Evolutionary conservation across 257 asterid genomes (phyloP), one percentile per base, ranked within the genome.

Genomic region (Marsdenia floribunda): DNA sequence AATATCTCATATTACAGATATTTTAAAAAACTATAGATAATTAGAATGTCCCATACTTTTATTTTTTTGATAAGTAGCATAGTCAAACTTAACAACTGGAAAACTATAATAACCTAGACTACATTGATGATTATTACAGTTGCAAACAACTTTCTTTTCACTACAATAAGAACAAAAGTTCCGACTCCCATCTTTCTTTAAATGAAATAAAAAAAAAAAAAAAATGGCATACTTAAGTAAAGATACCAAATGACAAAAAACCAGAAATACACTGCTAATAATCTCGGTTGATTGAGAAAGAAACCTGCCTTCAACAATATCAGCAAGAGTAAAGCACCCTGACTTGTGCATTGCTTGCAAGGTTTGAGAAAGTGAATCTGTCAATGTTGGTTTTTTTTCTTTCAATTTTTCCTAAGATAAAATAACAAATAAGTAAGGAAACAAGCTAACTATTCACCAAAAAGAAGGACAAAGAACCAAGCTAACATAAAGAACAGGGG

Each of bases 341-440:
- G 99, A 88, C 81, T 87, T 90, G 87, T 91, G 88, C 99, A 95
- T 91, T 73, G 96, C 96, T 84, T 92, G 99, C 79, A 95, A 97
- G 26, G 98, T 89, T 78, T 89, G 99, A 49, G 81, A 81, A 54
- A 95, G 97, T 40, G 99, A 86, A 70, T 95, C 99, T 0, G 86
- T 73, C 81, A 74, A 71, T 72, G 98, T 76, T 75, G 98, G 99
- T 72, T 95, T 95, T 90, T 92, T 95, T 91, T 95, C 99, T 87
- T 92, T 95, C 85, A 95, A 79, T 88, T 95, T 95, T 87, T 95
- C 99, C 99, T 95, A 61, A 70, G 64, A 80, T 59, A 37, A 74
- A 67, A 68, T 24, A 50, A 72, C 47, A 70, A 68, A 65, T 66
- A 72, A 63, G 19, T 80, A 76, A 73, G 53, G 67, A 60, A 66